phyloP scores from a whole-genome alignment of 306 rosid genomes.

The Sindora glabra region DNA sequence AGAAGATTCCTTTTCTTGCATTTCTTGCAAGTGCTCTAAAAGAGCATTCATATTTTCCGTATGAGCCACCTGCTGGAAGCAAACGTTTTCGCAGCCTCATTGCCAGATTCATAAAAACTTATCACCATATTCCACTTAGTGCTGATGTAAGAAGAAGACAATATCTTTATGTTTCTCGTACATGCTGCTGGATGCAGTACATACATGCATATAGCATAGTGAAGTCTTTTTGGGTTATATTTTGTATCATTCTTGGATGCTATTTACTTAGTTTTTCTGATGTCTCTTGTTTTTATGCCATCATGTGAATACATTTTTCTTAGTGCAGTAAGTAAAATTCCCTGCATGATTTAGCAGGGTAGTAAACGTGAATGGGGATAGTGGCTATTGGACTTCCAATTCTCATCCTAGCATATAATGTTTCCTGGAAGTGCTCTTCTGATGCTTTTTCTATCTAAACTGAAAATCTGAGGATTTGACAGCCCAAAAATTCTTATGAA shows the following conservation, averaged over 20 bases:
- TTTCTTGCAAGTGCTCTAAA: conserved; percentile 68
- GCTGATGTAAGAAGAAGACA: conserved; percentile 52
- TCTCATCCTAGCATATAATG: not conserved
- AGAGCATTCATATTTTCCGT: conserved; percentile 55
- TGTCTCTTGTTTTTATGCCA: not conserved
- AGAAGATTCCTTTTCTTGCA: conserved; percentile 91
- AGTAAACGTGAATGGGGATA: not conserved
- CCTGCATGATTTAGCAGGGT: not conserved
- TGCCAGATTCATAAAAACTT: conserved; percentile 88
- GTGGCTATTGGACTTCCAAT: not conserved
- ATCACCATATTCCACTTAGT: conserved; percentile 82
- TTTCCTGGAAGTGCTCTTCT: not conserved
- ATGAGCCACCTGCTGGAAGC: conserved; percentile 97
- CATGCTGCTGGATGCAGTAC: not conserved
- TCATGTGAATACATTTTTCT: conserved; percentile 6
- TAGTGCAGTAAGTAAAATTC: conserved; percentile 3
- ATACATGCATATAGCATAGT: conserved; percentile 7
- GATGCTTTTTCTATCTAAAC: not conserved
- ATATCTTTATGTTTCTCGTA: conserved; percentile 5
- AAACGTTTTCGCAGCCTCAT: conserved; percentile 77
- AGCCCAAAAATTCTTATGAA: not conserved
- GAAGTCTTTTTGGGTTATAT: not conserved
- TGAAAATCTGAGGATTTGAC: not conserved
- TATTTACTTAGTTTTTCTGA: not conserved
- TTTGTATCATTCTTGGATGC: not conserved